Base-by-base conservation (phyloP, 306 rosid genomes). In the Pyrus pyrifolia region DNA sequence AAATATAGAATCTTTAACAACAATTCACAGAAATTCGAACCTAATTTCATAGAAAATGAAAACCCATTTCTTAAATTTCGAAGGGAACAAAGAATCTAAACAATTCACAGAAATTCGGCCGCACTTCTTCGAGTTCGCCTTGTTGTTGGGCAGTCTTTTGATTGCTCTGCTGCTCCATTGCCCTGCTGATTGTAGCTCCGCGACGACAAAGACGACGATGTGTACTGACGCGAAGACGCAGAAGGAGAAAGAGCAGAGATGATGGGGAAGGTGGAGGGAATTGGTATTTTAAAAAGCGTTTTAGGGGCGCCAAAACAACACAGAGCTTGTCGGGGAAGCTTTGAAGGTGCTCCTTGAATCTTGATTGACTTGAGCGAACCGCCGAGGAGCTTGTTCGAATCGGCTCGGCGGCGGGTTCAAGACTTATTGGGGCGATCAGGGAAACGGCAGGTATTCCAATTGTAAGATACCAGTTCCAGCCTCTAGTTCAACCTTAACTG, bases 111-210 rank as follows among this genome's bases (percentile, higher is more conserved):
- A 31, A 31, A 31, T 4, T 31, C 35, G 35, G 95, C 76, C 85
- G 98, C 14, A 84, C 74, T 35, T 90, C 98, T 69, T 95, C 97
- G 44, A 38, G 73, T 67, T 85, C 93, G 0, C 78, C 89, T 21
- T 90, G 88, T 46, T 84, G 89, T 78, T 81, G 90, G 45, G 67
- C 81, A 10, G 68, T 21, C 69, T 87, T 90, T 76, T 81, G 84
- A 40, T 52, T 84, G 27, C 84, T 83, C 19, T 90, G 95, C 75
- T 89, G 98, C 88, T 94, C 98, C 93, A 92, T 86, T 7, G 62
- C 76, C 59, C 62, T 52, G 76, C 11, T 38, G 14, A 40, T n/a
- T 25, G 67, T 40, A 44, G 49, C 55, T 11, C 22, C 30, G n/a
- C 14, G 38, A 45, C 29, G 29, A 30, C 38, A 18, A 57, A 38